Evolutionary conservation across 768 basidiomycete genomes (phyloP).

Genomic region (Boletales sp.): DNA sequence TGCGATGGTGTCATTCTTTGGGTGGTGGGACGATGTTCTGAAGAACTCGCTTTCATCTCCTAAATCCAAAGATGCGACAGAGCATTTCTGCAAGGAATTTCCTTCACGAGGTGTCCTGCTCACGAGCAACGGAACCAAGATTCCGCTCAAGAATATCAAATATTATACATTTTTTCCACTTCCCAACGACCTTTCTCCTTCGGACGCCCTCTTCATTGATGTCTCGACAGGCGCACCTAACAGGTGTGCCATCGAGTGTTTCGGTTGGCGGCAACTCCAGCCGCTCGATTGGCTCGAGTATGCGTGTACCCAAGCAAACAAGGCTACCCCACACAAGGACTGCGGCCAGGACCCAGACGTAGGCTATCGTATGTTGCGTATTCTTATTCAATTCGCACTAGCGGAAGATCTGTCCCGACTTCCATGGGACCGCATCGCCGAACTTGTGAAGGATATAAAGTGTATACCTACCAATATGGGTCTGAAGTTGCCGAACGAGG

Average conservation of each 20-base stretch:
- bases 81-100: slow-evolving; percentile 31
- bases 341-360: slow-evolving; percentile 25
- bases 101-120: slow-evolving; percentile 37
- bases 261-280: slow-evolving; percentile 75
- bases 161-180: slow-evolving; percentile 54
- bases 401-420: slow-evolving; percentile 48
- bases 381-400: slow-evolving; percentile 71
- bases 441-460: slow-evolving; percentile 44
- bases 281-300: slow-evolving; percentile 68
- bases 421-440: slow-evolving; percentile 55
- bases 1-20: slow-evolving; percentile 6
- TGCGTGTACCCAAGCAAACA: slow-evolving; percentile 42
- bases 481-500: slow-evolving; percentile 59
- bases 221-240: slow-evolving; percentile 56
- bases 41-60: neutral
- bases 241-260: slow-evolving; percentile 36
- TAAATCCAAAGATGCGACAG: neutral
- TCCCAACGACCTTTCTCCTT: slow-evolving; percentile 70
- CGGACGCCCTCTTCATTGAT: slow-evolving; percentile 62
- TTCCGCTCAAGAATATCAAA: slow-evolving; percentile 56
- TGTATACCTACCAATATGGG: slow-evolving; percentile 78
- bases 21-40: slow-evolving; percentile 6
- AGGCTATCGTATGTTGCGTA: slow-evolving; percentile 57
- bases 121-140: neutral
- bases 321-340: neutral